Evolutionary conservation across 2,329 filamentous ascomycete genomes (phyloP), one percentile per base, ranked within the genome.

Genomic region (Pseudogymnoascus sp.): DNA sequence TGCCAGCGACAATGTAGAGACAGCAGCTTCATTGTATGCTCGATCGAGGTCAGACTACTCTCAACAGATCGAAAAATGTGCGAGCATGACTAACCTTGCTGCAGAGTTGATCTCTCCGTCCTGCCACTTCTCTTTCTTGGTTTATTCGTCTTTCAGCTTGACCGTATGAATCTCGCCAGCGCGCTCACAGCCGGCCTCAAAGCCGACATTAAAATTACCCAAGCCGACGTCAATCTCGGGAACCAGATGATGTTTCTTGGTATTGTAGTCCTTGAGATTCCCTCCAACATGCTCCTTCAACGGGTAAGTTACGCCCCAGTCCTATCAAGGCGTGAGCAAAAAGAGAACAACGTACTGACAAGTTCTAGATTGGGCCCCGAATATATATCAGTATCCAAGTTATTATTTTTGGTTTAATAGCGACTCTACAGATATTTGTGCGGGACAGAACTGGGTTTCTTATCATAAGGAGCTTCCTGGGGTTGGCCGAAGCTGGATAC

Each of bases 401-500:
- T 21, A 48, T 75, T 21, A 67, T 72, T 14, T 77, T 77, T 74
- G 73, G 73, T 4, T 62, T 72, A 2, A 70, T 76, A 16, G 69
- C 70, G 16, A 71, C 70, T 8, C 68, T 73, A 8, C 74, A 77
- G 61, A 71, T 68, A 28, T 75, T 72, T 62, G 37, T 80, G 1
- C 73, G 78, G 10, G 83, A 77, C 43, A 81, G 80, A 64, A 72
- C 74, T 1, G 80, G 79, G 1, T 77, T 82, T 48, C 71, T 83
- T 23, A 74, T 76, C 34, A 78, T 77, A 14, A 75, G 82, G 34
- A 78, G 83, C 67, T 76, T 82, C 43, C 74, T 85, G 1, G 83
- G 83, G 16, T 69, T 84, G 7, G 75, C 78, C 14, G 83, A 85
- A 66, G 79, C 79, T 28, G 81, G 81, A 4, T 79, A 84, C 62